Evolutionary conservation across 2,329 filamentous ascomycete species (phyloP).

Genomic region (Trichoderma pleuroti): DNA sequence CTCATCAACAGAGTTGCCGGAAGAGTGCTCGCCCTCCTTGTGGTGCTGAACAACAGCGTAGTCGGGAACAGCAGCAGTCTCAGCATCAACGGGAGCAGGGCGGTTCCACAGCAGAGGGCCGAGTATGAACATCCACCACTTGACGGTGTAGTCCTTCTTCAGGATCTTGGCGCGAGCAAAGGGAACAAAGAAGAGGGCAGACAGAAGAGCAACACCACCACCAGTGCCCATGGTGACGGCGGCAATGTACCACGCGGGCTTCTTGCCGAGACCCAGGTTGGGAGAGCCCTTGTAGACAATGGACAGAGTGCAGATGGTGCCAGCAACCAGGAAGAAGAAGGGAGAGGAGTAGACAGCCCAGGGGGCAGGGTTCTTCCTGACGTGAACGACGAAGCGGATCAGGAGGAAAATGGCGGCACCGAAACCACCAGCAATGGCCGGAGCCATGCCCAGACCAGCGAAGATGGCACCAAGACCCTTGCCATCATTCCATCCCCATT

Average conservation of each 20-base stretch:
- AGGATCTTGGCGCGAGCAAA: slow-evolving; percentile 64
- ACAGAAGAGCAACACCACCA: slow-evolving; percentile 54
- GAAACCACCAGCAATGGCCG: slow-evolving; percentile 61
- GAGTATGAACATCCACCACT: slow-evolving; percentile 58
- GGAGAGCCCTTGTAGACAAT: slow-evolving; percentile 81
- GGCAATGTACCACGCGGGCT: slow-evolving; percentile 64
- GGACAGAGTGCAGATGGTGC: slow-evolving; percentile 69
- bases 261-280: slow-evolving; percentile 60
- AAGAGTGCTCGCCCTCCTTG: slow-evolving; percentile 36
- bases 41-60: slow-evolving; percentile 73
- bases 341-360: slow-evolving; percentile 73
- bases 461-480: slow-evolving; percentile 70
- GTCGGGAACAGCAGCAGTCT: slow-evolving; percentile 61
- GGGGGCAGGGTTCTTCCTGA: slow-evolving; percentile 66
- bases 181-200: slow-evolving; percentile 70
- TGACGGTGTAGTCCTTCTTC: slow-evolving; percentile 63
- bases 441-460: slow-evolving; percentile 68
- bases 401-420: slow-evolving; percentile 66
- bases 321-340: slow-evolving; percentile 74
- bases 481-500: slow-evolving; percentile 68
- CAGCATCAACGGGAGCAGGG: slow-evolving; percentile 48
- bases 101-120: slow-evolving; percentile 65
- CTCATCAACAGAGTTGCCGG: slow-evolving; percentile 28
- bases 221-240: slow-evolving; percentile 64
- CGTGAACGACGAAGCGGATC: slow-evolving; percentile 62